Conservation (phyloP, 1,284 basidiomycete species). For the Cutaneotrichosporon mucoides region DNA sequence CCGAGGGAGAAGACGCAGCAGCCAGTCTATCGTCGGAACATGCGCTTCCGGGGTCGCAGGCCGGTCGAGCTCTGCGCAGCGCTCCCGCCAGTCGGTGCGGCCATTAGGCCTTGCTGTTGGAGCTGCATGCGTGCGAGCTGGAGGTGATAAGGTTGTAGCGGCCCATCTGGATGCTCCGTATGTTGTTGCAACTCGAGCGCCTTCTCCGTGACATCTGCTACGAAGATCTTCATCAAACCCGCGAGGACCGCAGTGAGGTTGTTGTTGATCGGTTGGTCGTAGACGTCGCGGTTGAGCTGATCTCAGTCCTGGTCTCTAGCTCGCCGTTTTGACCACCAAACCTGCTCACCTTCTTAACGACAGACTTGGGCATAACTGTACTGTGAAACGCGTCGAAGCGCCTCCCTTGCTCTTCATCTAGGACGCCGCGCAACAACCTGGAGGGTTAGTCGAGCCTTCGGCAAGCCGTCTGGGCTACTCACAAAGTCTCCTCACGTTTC, state of each 20-base stretch:
- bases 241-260: slow-evolving; percentile 33
- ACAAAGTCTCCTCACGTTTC: slow-evolving; percentile 13
- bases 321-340: too few species aligned
- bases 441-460: not conserved
- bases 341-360: slow-evolving; percentile 33
- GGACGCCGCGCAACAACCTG: slow-evolving; percentile 33
- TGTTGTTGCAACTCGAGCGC: slow-evolving; percentile 35
- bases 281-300: slow-evolving; percentile 40
- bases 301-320: not conserved
- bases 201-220: slow-evolving; percentile 43
- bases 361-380: slow-evolving; percentile 31
- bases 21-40: slow-evolving; percentile 23
- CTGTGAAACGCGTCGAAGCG: slow-evolving; percentile 41
- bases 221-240: slow-evolving; percentile 45
- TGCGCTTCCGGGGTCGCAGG: slow-evolving; percentile 24
- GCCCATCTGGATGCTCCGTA: slow-evolving; percentile 31
- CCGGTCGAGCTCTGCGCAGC: slow-evolving; percentile 9
- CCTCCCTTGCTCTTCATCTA: slow-evolving; percentile 39
- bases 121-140: slow-evolving; percentile 33
- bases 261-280: slow-evolving; percentile 36
- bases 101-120: slow-evolving; percentile 31
- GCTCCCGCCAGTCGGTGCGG: slow-evolving; percentile 2
- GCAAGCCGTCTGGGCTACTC: slow-evolving; percentile 5
- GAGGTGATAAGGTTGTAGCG: slow-evolving; percentile 41
- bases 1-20: too few species aligned